Evolutionary conservation across 371 early-diverging fungal species (phyloP).

Genomic region (Apophysomyces trapeziformis): DNA sequence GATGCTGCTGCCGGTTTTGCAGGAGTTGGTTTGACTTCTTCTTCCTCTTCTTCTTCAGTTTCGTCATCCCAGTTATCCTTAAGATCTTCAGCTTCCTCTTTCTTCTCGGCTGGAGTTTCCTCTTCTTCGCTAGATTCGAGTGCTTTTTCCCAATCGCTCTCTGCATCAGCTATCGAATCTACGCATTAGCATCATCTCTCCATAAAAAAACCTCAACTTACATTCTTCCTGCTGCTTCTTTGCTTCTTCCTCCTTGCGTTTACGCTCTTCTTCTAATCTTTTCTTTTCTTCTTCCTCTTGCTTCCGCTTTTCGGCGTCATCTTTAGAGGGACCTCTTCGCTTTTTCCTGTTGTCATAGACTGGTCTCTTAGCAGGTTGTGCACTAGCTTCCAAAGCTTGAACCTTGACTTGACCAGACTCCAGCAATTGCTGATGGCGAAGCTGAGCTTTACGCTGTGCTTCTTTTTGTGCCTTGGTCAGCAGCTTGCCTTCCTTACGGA

Average conservation of each 20-base stretch:
- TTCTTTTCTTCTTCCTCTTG: slow-evolving; percentile 54
- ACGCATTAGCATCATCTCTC: background rate
- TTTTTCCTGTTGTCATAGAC: slow-evolving; percentile 70
- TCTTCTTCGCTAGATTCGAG: slow-evolving; percentile 44
- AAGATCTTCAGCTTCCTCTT: slow-evolving; percentile 35
- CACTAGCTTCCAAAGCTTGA: slow-evolving; percentile 67
- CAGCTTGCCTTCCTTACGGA: slow-evolving; percentile 90
- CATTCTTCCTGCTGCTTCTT: slow-evolving; percentile 43
- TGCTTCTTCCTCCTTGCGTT: slow-evolving; percentile 50
- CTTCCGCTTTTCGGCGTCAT: slow-evolving; percentile 46
- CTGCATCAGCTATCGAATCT: slow-evolving; percentile 27
- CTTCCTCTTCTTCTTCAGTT: slow-evolving; percentile 54
- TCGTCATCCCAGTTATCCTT: slow-evolving; percentile 73
- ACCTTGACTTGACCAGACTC: slow-evolving; percentile 78
- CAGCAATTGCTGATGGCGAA: slow-evolving; percentile 80
- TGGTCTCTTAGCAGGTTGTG: slow-evolving; percentile 46
- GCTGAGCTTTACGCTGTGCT: slow-evolving; percentile 74
- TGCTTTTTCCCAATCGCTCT: slow-evolving; percentile 62
- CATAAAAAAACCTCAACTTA: slow-evolving; percentile 26
- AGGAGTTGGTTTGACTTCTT: slow-evolving; percentile 26
- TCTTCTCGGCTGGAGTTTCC: slow-evolving; percentile 33
- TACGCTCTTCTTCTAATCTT: slow-evolving; percentile 41
- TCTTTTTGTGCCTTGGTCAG: slow-evolving; percentile 94
- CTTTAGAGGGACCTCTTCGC: slow-evolving; percentile 59
- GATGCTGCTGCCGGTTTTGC: slow-evolving; percentile 32